phyloP scores from a whole-genome alignment of 2,329 filamentous ascomycete genomes.

The Myriangium duriaei region DNA sequence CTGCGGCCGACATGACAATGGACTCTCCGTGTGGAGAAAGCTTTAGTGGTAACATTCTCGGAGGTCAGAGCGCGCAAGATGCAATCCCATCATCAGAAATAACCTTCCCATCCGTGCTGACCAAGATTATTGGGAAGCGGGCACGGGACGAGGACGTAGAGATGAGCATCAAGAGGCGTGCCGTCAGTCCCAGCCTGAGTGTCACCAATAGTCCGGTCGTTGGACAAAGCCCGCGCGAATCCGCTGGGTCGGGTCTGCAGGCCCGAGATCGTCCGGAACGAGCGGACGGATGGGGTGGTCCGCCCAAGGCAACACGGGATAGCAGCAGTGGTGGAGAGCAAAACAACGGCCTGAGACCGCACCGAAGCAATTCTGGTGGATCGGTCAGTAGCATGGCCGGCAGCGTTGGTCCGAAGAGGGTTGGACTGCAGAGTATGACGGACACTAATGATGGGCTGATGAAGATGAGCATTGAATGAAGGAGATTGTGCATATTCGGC shows the following conservation, averaged over 20 bases:
- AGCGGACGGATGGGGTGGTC: constrained; percentile 39
- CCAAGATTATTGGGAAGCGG: constrained; percentile 48
- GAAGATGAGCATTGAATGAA: constrained; percentile 89
- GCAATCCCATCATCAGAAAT: not conserved
- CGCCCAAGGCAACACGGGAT: not conserved
- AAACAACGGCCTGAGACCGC: constrained; percentile 1
- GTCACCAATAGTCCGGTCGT: constrained; percentile 69
- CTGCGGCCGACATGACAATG: constrained; percentile 55
- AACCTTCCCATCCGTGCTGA: constrained; percentile 3
- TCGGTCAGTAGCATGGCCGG: constrained; percentile 14
- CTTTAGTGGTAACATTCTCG: not conserved
- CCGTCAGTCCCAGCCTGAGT: constrained; percentile 84
- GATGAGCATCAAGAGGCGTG: constrained; percentile 76
- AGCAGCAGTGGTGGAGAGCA: constrained; percentile 7
- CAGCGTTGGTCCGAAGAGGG: constrained; percentile 35
- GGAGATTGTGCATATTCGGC: too few species aligned
- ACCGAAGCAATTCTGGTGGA: constrained; percentile 11
- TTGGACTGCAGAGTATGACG: constrained; percentile 84
- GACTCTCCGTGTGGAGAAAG: constrained; percentile 44
- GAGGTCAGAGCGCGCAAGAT: not conserved
- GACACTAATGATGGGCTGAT: constrained; percentile 93
- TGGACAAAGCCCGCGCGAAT: constrained; percentile 63
- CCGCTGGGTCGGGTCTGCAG: constrained; percentile 49
- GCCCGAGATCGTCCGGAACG: constrained; percentile 18
- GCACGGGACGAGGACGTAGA: constrained; percentile 86